Conservation (phyloP, 148 eudicot genomes). For the Persicaria maculosa region DNA sequence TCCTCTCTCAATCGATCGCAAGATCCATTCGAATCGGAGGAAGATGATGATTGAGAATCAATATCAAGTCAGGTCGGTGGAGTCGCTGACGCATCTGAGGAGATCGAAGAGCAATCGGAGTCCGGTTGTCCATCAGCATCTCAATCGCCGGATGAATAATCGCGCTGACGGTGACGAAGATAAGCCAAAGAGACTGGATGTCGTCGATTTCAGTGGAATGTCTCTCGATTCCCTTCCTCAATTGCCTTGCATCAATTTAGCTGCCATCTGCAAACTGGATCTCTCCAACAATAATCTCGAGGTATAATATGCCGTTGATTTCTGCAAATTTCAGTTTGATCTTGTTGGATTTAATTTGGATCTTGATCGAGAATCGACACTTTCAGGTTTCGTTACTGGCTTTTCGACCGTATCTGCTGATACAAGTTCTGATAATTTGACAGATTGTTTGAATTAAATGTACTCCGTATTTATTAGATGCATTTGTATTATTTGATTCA, state of each 20-base stretch:
- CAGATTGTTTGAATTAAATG: no score
- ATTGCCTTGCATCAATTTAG: slow-evolving; percentile 40
- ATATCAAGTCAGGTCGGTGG: neutral
- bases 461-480: no score
- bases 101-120: slow-evolving; percentile 8
- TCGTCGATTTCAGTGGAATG: slow-evolving; percentile 61
- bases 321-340: no score
- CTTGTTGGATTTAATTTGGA: no score
- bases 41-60: slow-evolving; percentile 1
- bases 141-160: slow-evolving; percentile 5
- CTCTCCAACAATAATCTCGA: slow-evolving; percentile 71
- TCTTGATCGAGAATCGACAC: no score
- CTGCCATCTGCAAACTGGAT: slow-evolving; percentile 61
- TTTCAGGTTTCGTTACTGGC: no score
- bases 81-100: neutral
- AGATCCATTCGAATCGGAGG: no score
- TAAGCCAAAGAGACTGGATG: slow-evolving; percentile 21
- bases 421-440: no score
- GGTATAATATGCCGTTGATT: slow-evolving; percentile 20
- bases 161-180: neutral
- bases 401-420: no score
- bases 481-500: no score
- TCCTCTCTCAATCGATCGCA: neutral
- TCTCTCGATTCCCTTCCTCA: slow-evolving; percentile 42
- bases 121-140: neutral